A percentile compares a stretch with the other conserved stretches of the same genome.
phyloP scores from a whole-genome alignment of 176 grass and related monocot species.

The Lolium rigidum region DNA sequence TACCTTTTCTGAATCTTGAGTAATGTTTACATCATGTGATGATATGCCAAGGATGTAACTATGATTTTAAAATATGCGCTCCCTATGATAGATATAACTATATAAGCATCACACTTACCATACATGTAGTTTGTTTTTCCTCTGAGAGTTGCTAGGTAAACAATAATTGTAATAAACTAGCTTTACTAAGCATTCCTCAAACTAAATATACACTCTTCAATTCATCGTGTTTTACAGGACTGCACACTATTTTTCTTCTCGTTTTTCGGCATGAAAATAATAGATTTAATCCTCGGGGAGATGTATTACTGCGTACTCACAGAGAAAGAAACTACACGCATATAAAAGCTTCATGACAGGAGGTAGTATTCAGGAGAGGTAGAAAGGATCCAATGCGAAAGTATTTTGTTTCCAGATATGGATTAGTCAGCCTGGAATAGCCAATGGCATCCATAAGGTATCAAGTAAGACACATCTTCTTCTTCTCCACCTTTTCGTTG shows the following conservation, averaged over 20 bases:
- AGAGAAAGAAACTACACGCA: background rate
- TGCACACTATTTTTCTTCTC: background rate
- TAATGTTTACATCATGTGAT: conserved; percentile 17
- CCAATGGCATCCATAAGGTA: background rate
- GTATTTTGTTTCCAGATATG: conserved; percentile 13
- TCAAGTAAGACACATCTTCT: background rate
- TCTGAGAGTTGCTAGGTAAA: background rate
- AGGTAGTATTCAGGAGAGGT: background rate
- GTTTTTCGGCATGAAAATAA: background rate
- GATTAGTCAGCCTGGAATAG: conserved; percentile 2
- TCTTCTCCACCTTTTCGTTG: background rate
- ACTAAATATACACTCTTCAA: background rate
- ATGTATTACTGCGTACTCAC: conserved; percentile 14
- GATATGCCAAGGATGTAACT: conserved; percentile 13
- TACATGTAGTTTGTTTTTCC: background rate
- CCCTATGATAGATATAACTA: background rate
- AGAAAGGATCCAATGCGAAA: background rate
- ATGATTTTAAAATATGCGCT: background rate
- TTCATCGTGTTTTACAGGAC: background rate
- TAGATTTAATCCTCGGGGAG: background rate
- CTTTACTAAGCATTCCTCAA: background rate
- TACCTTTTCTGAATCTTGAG: conserved; percentile 8
- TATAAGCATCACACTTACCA: background rate
- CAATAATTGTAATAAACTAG: background rate
- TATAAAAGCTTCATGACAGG: background rate